Evolutionary conservation across 768 basidiomycete genomes (phyloP).

Genomic region (Naganishia kalamii): DNA sequence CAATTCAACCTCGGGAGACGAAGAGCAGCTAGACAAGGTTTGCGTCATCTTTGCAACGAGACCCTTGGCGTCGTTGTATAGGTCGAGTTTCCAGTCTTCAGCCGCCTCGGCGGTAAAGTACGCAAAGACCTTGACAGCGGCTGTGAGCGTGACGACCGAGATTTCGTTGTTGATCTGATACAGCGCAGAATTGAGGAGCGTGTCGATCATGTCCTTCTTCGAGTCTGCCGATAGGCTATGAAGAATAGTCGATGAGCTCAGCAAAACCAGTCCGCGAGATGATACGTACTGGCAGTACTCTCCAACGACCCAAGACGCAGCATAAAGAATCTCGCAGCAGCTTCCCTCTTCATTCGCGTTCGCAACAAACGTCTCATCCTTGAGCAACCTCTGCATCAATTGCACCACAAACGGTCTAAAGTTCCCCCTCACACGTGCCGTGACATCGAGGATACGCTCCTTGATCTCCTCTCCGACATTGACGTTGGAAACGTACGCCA

Average conservation of each 20-base stretch:
- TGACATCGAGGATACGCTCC: slow-evolving; percentile 79
- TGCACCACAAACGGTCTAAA: slow-evolving; percentile 73
- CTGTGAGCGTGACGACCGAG: slow-evolving; percentile 53
- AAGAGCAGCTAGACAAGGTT: not conserved
- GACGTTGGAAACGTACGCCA: slow-evolving; percentile 78
- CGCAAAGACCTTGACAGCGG: slow-evolving; percentile 79
- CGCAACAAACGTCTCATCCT: slow-evolving; percentile 66
- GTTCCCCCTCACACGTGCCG: slow-evolving; percentile 64
- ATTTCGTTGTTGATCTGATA: slow-evolving; percentile 36
- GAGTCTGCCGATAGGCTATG: not conserved
- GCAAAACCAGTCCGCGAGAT: not conserved
- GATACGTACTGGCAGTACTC: slow-evolving; percentile 75
- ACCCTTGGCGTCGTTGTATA: slow-evolving; percentile 59
- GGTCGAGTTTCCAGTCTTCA: slow-evolving; percentile 67
- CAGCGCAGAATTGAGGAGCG: not conserved
- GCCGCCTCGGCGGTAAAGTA: slow-evolving; percentile 72
- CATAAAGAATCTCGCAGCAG: slow-evolving; percentile 81
- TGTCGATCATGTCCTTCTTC: slow-evolving; percentile 8
- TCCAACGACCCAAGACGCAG: slow-evolving; percentile 93
- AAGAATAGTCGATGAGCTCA: slow-evolving; percentile 56
- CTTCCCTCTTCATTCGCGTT: slow-evolving; percentile 64
- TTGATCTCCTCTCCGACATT: slow-evolving; percentile 70
- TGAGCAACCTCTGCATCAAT: slow-evolving; percentile 72
- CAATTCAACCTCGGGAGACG: slow-evolving; percentile 63
- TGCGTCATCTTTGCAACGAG: slow-evolving; percentile 60